Conservation (phyloP, 2,329 filamentous ascomycete genomes). For the Hysterium pulicare region DNA sequence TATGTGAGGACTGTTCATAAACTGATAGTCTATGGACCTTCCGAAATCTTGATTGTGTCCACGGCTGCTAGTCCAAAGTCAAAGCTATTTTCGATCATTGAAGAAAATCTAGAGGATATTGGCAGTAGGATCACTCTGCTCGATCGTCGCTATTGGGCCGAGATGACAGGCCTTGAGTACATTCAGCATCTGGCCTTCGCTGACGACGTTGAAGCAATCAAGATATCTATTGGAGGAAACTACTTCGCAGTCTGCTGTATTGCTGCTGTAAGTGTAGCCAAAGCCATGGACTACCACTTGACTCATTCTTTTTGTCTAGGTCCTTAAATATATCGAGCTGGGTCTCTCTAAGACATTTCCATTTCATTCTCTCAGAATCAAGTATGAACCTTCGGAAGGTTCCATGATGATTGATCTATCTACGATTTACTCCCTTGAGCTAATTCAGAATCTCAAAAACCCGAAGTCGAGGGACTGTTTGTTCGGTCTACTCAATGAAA, state of each 20-base stretch:
- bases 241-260: constrained; percentile 84
- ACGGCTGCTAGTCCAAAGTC: constrained; percentile 69
- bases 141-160: constrained; percentile 81
- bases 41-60: constrained; percentile 72
- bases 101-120: constrained; percentile 65
- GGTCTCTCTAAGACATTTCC: constrained; percentile 67
- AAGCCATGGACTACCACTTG: not conserved
- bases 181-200: constrained; percentile 75
- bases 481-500: constrained; percentile 81
- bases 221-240: constrained; percentile 74
- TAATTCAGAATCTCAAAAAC: constrained; percentile 82
- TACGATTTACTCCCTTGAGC: constrained; percentile 80
- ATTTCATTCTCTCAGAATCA: constrained; percentile 77
- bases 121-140: constrained; percentile 57
- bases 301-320: no score
- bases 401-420: constrained; percentile 95
- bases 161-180: constrained; percentile 71
- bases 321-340: constrained; percentile 74
- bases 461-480: constrained; percentile 76
- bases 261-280: constrained; percentile 64
- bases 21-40: constrained; percentile 74
- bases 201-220: constrained; percentile 77
- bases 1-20: constrained; percentile 88
- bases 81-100: constrained; percentile 69
- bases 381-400: constrained; percentile 82